Conservation (phyloP, 495 filamentous ascomycete species). For the Hyphodiscus hymeniophilus region DNA sequence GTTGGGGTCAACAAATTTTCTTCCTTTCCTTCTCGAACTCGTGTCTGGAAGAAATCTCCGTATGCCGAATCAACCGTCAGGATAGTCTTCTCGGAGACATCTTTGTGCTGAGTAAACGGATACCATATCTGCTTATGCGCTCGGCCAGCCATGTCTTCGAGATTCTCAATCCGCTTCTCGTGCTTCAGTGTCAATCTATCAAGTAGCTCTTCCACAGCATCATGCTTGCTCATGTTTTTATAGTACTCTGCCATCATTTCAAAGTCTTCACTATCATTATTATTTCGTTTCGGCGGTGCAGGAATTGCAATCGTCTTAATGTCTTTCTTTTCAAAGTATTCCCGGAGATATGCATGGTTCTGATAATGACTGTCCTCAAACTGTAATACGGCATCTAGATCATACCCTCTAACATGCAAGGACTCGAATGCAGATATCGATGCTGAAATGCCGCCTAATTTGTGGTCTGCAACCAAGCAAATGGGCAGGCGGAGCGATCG, state of each 20-base stretch:
- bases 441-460: slow-evolving; percentile 64
- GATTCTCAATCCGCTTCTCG: slow-evolving; percentile 36
- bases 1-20: slow-evolving; percentile 43
- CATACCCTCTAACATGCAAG: slow-evolving; percentile 62
- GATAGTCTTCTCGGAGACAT: slow-evolving; percentile 48
- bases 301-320: slow-evolving; percentile 46
- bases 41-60: slow-evolving; percentile 60
- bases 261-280: slow-evolving; percentile 31
- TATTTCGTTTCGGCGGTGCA: slow-evolving; percentile 38
- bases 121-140: slow-evolving; percentile 65
- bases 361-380: slow-evolving; percentile 54
- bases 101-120: slow-evolving; percentile 72
- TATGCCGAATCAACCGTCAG: slow-evolving; percentile 66
- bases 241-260: slow-evolving; percentile 56
- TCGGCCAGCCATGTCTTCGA: slow-evolving; percentile 48
- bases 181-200: slow-evolving; percentile 36
- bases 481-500: slow-evolving; percentile 60
- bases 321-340: slow-evolving; percentile 52
- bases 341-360: slow-evolving; percentile 54
- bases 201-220: slow-evolving; percentile 33
- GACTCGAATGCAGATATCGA: slow-evolving; percentile 72
- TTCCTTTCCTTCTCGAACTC: slow-evolving; percentile 2
- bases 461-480: slow-evolving; percentile 62
- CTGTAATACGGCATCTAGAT: slow-evolving; percentile 55
- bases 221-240: slow-evolving; percentile 29